Evolutionary conservation across 2,329 filamentous ascomycete species (phyloP), one percentile per base, ranked within the genome.

Genomic region (Colletotrichum agaves): DNA sequence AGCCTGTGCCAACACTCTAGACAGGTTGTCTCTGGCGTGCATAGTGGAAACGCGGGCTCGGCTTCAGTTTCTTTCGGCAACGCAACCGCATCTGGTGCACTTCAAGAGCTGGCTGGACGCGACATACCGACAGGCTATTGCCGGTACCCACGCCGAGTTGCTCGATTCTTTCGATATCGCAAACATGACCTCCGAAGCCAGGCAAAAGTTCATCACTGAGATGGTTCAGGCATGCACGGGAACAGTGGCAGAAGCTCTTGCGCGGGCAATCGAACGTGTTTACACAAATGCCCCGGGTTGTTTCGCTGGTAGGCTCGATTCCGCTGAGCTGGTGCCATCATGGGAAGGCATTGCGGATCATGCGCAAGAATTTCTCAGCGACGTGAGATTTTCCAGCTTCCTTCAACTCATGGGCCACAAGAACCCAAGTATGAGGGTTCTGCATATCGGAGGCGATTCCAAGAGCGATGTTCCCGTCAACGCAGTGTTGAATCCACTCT

Each of bases 321-420:
- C 58, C 19, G 19, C 33, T 10, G 55, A 49, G n/a, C 17, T n/a
- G 6, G 23, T 56, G 1, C 7, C 33, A 27, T 1, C 39, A 61
- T 10, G 15, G 12, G 0, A 8, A 15, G 1, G 8, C 6, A 19
- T 53, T 2, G 8, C 35, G 5, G n/a, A 23, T 8, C 27, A 23
- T 7, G 3, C 17, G 4, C 23, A 5, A 10, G 4, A 17, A 6
- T 23, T 27, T 27, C 23, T 60, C 15, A 7, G 41, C 39, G 61
- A 68, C 11, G 33, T 68, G 4, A 55, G 60, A 27, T 4, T 65
- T 27, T 8, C 31, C 15, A n/a, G 21, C n/a, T 41, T 67, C 8
- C 21, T 67, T 13, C 35, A 27, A 5, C 66, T 69, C 10, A 12
- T 75, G 65, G 61, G 73, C 41, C 59, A 75, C 72, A 75, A 71